Percentiles rank a stretch among this genome's conserved stretches.
phyloP scores from a whole-genome alignment of 306 rosid genomes.

The Cucurbita pepo region DNA sequence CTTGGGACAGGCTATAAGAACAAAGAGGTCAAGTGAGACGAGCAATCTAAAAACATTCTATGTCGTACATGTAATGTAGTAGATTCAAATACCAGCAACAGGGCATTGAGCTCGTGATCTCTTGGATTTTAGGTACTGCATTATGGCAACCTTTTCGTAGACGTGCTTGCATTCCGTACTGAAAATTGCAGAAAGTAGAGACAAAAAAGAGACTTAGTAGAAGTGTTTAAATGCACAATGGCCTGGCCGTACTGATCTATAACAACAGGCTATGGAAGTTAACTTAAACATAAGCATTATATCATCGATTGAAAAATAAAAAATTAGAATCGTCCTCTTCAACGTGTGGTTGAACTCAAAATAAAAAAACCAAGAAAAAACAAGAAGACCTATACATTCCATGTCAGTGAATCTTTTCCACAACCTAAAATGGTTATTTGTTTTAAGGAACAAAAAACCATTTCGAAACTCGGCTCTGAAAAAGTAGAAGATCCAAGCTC shows the following conservation, averaged over 20 bases:
- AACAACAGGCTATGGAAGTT: background rate
- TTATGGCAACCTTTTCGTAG: conserved; percentile 42
- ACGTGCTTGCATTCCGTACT: conserved; percentile 70
- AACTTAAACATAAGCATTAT: background rate
- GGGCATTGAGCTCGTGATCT: conserved; percentile 32
- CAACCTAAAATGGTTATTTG: background rate
- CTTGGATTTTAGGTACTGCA: conserved; percentile 29
- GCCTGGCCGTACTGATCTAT: background rate
- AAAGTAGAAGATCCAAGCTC: background rate
- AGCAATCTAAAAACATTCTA: background rate
- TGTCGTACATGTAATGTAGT: background rate
- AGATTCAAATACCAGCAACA: conserved; percentile 38
- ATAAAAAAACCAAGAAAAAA: background rate
- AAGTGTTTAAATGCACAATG: background rate
- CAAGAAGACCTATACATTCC: background rate
- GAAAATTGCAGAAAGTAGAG: conserved; percentile 16
- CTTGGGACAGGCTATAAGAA: conserved; percentile 56
- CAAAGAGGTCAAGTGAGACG: background rate
- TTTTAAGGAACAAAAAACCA: background rate
- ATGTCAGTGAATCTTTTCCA: background rate
- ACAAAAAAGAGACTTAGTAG: background rate
- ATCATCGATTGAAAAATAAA: background rate
- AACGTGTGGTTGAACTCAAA: background rate
- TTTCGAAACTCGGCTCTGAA: background rate
- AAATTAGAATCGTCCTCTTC: background rate